Evolutionary conservation across 176 grass and related monocot species (phyloP), one percentile per base, ranked within the genome.

Genomic region (Oryza longistaminata): DNA sequence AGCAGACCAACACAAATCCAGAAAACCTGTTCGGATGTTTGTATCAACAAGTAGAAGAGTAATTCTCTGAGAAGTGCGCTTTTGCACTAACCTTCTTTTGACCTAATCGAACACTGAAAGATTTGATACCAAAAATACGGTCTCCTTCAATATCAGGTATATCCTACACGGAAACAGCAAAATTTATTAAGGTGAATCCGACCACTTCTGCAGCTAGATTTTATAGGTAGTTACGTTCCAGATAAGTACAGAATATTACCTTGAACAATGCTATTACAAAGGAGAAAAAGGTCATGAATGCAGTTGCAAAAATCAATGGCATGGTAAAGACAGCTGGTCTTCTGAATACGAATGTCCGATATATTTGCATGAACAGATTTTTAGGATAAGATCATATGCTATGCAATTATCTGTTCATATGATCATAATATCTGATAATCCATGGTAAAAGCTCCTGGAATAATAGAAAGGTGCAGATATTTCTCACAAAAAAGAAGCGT

Each of bases 231-330:
- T 37, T 70, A 40, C 29, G 29, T 12, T 80, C n/a, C 50, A 71
- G 17, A 17, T 3, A 50, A 53, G 4, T 75, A 9, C 37, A 25
- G 27, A 21, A n/a, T 4, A 8, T 89, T 91, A 96, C 96, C 96
- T 99, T 99, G 85, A 99, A 99, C 17, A 99, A 74, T 80, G 96
- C 96, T 84, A 99, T 99, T 67, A 99, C 96, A 89, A 99, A 88
- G 82, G 93, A 96, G 88, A 99, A 99, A 91, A 99, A 99, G 26
- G 83, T 92, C 96, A 99, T 96, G 78, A 99, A 99, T 62, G 88
- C 93, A 86, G 93, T 96, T 46, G 96, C 96, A 90, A 99, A 99
- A 46, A 96, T 79, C 44, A 99, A 73, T 31, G 96, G 90, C 78
- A 78, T 99, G 27, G 90, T 88, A 77, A 94, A 92, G 68, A 66